Percentiles rank a stretch among this genome's conserved stretches.
Evolutionary conservation across 371 early-diverging fungal species (phyloP).

Genomic region (Mucor racemosus): DNA sequence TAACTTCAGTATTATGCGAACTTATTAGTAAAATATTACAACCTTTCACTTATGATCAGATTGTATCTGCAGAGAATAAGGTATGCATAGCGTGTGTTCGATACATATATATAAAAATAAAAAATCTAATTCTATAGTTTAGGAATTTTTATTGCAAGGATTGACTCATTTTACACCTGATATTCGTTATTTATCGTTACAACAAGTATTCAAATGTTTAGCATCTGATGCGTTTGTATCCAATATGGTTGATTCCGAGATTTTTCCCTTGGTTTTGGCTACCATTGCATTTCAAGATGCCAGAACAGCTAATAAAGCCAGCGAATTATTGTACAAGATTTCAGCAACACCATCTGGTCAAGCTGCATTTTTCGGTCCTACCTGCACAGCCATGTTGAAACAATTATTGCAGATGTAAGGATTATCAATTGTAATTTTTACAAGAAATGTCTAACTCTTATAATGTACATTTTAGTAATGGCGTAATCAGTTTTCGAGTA

Average conservation of each 20-base stretch:
- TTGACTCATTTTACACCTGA: slow-evolving; percentile 48
- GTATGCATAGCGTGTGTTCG: neutral
- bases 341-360: slow-evolving; percentile 13
- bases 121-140: neutral
- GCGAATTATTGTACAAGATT: slow-evolving; percentile 43
- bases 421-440: no score
- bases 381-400: slow-evolving; percentile 25
- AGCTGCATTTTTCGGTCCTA: slow-evolving; percentile 22
- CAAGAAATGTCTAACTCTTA: neutral
- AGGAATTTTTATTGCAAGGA: slow-evolving; percentile 50
- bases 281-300: slow-evolving; percentile 52
- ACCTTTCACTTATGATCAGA: slow-evolving; percentile 35
- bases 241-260: slow-evolving; percentile 47
- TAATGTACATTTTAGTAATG: slow-evolving; percentile 31
- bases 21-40: slow-evolving; percentile 34
- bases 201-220: slow-evolving; percentile 52
- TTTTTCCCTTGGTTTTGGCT: slow-evolving; percentile 40
- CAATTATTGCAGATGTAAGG: slow-evolving; percentile 36
- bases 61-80: slow-evolving; percentile 32
- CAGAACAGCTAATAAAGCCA: slow-evolving; percentile 43
- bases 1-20: slow-evolving; percentile 33
- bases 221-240: slow-evolving; percentile 21
- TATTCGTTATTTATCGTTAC: slow-evolving; percentile 46
- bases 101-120: no score
- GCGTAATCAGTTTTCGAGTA: slow-evolving; percentile 52